Base-by-base conservation (phyloP, 2,329 filamentous ascomycete genomes). In the Calonectria pseudoturangicola region DNA sequence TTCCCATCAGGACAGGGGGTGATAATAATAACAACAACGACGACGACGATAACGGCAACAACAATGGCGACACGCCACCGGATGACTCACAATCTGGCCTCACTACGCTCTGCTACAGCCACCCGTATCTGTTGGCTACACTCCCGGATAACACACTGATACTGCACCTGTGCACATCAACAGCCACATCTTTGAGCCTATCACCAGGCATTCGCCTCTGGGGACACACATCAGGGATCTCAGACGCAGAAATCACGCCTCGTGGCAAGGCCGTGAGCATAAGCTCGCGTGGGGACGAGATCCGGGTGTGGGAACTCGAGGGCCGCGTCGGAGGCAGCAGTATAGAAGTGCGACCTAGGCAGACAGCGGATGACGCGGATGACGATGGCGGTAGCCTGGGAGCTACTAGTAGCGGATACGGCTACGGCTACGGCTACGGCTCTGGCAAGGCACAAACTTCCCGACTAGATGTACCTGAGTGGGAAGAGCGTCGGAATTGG, bases 191-290 rank as follows among this genome's bases (percentile, higher is more conserved):
- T 0, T 87, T 98, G 2, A 90, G 89, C 1, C 92, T 98, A 68
- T 93, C 93, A 45, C 86, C 91, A 0, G 94, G 94, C 1, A 93
- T 92, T 75, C 90, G 95, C 33, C 89, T 98, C 7, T 98, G 95
- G 94, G 96, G 96, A 9, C 96, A 98, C 81, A 98, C 96, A 0
- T 97, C 95, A 2, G 94, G 94, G 3, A 95, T 98, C 41, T 95
- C 94, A 62, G 93, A 94, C 39, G 95, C 94, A 9, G 93, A 97
- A 79, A 94, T 98, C 68, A 96, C 94, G 21, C 91, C 93, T 54
- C 91, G 94, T 45, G 95, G 95, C 21, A 97, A 96, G 83, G 96
- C 95, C 0, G 94, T 98, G 4, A 97, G 95, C n/a, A 93, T 98
- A 64, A 97, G 94, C 83, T 89, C 89, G 25, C 88, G 91, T n/a